Base-by-base conservation (phyloP, 2,329 filamentous ascomycete species). In the Periglandula ipomoeae region DNA sequence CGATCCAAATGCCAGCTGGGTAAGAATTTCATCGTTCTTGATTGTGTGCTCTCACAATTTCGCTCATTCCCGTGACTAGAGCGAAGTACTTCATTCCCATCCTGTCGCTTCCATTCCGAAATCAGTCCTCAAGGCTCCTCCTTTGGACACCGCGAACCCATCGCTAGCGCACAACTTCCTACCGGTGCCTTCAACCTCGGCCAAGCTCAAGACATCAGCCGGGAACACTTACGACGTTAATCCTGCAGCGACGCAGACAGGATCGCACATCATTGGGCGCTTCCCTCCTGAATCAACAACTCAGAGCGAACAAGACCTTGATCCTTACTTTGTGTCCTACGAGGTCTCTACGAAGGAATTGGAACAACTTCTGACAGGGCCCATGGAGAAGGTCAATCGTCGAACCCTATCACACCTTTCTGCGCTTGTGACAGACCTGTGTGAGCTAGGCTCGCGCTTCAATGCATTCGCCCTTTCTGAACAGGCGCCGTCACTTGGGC, bases 1-100 rank as follows among this genome's bases (percentile, higher is more conserved):
- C 30, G 93, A 98, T 64, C 93, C 94, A 10, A 97, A 98, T 64
- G 90, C 91, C 22, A 97, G 93, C 79, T 98, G 93, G 93, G 89
- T 95, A 80, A 32, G 70, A 53, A 26, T 45, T 43, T 22, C 13
- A 39, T 40, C 20, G 10, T 40, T n/a, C 13, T 24, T 4, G 37
- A 11, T 15, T 30, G 27, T 17, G 19, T 26, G 15, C 5, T 35
- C 10, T 49, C 32, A 17, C 38, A 37, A 46, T 23, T 60, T 65
- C 55, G 62, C 46, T 42, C 20, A 46, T 27, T 30, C 17, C 19
- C 3, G 8, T 20, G 7, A 13, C 23, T 46, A 95, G 90, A 94
- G 80, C 62, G 93, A 98, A 68, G 90, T 98, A n/a, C 71, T 98
- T 6, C 84, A 94, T 66, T 91, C 91, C 4, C 87, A 93, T 58